Percentiles rank a stretch among this genome's conserved stretches.
These are phyloP conservation scores for Solanum hybrid DNA, from an alignment of 305 asterid species.

Conservation along the genomic window DNA sequence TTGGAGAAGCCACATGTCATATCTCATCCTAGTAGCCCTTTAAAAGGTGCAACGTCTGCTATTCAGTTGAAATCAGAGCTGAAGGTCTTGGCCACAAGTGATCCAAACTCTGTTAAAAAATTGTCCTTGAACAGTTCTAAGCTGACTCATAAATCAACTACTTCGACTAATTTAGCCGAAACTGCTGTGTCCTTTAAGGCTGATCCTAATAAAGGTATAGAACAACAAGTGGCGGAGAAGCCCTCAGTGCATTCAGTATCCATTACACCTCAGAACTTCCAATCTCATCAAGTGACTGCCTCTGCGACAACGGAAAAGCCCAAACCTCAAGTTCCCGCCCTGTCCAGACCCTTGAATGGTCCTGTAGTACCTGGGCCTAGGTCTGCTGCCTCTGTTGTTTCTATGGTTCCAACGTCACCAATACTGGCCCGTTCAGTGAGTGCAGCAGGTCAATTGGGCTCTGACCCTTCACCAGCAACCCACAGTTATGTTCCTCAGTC, in stretches of 20 bases:
- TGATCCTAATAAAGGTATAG: conserved; percentile 20
- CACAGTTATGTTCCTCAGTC: conserved; percentile 67
- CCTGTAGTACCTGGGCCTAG: conserved; percentile 57
- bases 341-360: conserved; percentile 87
- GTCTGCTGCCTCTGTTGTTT: conserved; percentile 43
- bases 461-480: conserved; percentile 41
- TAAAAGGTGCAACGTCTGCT: conserved; percentile 23
- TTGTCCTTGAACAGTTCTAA: conserved; percentile 35
- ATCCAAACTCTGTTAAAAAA: conserved; percentile 26
- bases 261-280: conserved; percentile 18
- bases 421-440: conserved; percentile 64
- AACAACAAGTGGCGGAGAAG: conserved; percentile 31
- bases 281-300: conserved; percentile 17
- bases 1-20: conserved; percentile 19
- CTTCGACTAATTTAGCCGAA: conserved; percentile 23
- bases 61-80: conserved; percentile 26
- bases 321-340: conserved; percentile 26
- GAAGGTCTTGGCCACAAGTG: conserved; percentile 22
- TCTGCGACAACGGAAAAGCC: conserved; percentile 25
- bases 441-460: conserved; percentile 69
- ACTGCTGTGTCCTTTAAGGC: conserved; percentile 28
- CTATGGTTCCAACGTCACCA: conserved; percentile 50
- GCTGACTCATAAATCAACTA: conserved; percentile 26
- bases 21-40: conserved; percentile 44
- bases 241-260: conserved; percentile 18